Evolutionary conservation across 192 early-diverging fungal genomes (phyloP).

Genomic region (Podila epicladia): DNA sequence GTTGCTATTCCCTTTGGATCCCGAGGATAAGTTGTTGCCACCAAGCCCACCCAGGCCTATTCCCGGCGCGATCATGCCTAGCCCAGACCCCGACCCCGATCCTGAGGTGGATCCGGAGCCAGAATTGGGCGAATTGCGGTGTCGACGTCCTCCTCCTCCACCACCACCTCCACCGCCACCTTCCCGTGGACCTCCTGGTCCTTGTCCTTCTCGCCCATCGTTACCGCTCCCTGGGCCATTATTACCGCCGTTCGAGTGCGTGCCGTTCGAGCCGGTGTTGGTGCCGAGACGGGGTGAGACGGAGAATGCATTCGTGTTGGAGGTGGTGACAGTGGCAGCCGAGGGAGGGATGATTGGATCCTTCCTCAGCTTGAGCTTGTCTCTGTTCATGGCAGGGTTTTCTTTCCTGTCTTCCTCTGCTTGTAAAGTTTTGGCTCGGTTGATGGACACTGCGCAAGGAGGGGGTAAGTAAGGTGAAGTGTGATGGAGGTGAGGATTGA

Average conservation of each 20-base stretch:
- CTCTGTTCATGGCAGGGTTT: constrained; percentile 35
- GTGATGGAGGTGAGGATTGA: no score
- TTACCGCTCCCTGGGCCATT: neutral
- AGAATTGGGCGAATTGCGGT: constrained; percentile 29
- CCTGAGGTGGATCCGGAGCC: neutral
- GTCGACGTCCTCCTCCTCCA: constrained; percentile 1
- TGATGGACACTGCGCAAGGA: no score
- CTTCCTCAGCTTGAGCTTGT: constrained; percentile 48
- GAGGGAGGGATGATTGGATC: constrained; percentile 45
- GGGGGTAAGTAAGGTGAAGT: no score
- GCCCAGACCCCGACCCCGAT: constrained; percentile 3
- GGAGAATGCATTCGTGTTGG: constrained; percentile 28
- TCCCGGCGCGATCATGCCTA: neutral
- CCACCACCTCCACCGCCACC: constrained; percentile 2
- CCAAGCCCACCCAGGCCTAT: neutral
- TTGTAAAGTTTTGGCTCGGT: no score
- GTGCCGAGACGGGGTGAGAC: constrained; percentile 34
- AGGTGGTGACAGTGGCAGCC: constrained; percentile 37
- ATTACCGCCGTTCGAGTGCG: neutral
- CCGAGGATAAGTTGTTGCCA: neutral
- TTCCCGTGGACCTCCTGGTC: neutral
- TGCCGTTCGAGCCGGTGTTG: neutral
- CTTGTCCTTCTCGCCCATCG: neutral
- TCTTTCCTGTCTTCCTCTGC: no score
- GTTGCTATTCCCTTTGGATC: neutral